Percentiles rank a stretch among this genome's conserved stretches.
Evolutionary conservation across 179 eudicot species (phyloP).

Genomic region (Camellia oleifera): DNA sequence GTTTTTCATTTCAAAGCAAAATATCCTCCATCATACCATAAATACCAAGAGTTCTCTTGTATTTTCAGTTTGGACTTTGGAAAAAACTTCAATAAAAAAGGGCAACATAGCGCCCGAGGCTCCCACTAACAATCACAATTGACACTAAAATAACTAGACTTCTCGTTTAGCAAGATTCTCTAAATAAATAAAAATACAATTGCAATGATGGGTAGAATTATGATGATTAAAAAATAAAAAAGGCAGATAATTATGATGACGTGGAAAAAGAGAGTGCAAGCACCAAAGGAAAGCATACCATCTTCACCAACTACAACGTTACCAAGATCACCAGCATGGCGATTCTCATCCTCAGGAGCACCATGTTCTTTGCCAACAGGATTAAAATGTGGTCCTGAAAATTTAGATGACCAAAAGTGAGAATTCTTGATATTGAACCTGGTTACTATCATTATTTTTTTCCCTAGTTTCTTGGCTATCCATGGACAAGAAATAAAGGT

Average conservation of each 20-base stretch:
- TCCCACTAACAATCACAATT: neutral
- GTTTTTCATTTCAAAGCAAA: neutral
- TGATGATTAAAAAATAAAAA: neutral
- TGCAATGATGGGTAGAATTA: neutral
- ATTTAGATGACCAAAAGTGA: neutral
- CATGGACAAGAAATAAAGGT: neutral
- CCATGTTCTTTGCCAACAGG: conserved; percentile 88
- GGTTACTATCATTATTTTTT: neutral
- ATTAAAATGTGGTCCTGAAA: conserved; percentile 81
- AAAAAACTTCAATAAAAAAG: neutral
- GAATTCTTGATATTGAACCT: neutral
- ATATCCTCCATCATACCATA: neutral
- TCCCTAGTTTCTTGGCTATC: neutral
- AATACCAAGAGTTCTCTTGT: neutral
- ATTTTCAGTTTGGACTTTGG: neutral
- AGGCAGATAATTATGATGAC: neutral
- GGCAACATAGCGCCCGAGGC: too few relatives aligned
- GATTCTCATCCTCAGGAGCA: conserved; percentile 79
- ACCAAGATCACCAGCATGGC: conserved; percentile 98
- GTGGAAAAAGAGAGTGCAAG: neutral
- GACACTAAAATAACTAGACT: neutral
- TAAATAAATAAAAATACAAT: neutral
- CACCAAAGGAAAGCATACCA: conserved; percentile 43
- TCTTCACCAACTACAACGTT: conserved; percentile 79
- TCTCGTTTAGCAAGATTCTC: neutral